Evolutionary conservation across 2,329 filamentous ascomycete genomes (phyloP).

Genomic region (Monosporascus sp.): DNA sequence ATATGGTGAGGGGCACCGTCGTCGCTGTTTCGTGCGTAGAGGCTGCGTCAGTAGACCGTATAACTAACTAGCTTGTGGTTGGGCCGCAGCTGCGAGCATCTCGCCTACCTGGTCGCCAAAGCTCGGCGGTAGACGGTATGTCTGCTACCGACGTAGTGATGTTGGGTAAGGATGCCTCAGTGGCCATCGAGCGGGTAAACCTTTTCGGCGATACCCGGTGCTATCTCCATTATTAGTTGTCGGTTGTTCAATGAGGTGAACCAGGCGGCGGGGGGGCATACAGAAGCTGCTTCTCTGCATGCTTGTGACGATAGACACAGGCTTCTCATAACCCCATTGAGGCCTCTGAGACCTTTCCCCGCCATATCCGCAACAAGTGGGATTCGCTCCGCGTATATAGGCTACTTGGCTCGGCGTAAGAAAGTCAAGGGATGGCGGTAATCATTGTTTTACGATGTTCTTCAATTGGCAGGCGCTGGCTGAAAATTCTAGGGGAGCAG

Average conservation of each 20-base stretch:
- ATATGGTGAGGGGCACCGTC: constrained; percentile 77
- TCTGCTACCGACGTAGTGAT: constrained; percentile 30
- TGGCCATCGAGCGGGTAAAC: constrained; percentile 54
- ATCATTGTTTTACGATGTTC: not conserved
- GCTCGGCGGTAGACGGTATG: constrained; percentile 26
- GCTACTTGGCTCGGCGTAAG: not conserved
- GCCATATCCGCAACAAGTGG: constrained; percentile 33
- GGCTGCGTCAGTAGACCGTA: too few relatives aligned
- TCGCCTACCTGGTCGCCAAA: constrained; percentile 42
- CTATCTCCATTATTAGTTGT: constrained; percentile 9
- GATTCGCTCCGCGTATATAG: constrained; percentile 5
- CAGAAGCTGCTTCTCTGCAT: constrained; percentile 29
- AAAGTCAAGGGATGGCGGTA: not conserved
- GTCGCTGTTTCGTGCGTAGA: constrained; percentile 30
- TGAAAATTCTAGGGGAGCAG: not conserved
- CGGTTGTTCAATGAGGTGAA: not conserved
- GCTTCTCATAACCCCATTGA: constrained; percentile 48
- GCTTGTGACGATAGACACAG: constrained; percentile 43
- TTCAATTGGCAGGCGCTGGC: not conserved
- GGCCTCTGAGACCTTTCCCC: constrained; percentile 43
- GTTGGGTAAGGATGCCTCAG: constrained; percentile 38
- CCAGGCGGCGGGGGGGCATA: constrained; percentile 13
- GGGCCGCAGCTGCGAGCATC: not conserved
- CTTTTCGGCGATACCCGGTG: constrained; percentile 23
- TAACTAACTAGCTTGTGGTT: too few relatives aligned